phyloP scores from a whole-genome alignment of 768 basidiomycete genomes.

The Boletus patriciae region DNA sequence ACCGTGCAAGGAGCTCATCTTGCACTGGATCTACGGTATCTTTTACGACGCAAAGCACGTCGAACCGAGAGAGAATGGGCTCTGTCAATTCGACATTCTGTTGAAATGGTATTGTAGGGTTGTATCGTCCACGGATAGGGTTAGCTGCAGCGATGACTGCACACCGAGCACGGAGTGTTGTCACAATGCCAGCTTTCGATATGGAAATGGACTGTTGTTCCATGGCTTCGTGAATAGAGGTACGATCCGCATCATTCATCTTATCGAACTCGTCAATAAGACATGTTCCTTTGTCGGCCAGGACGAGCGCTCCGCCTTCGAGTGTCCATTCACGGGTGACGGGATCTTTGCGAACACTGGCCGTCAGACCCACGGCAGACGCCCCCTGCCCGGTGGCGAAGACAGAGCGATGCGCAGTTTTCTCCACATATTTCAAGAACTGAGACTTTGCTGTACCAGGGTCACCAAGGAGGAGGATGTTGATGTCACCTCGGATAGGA shows the following conservation, averaged over 20 bases:
- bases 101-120: conserved; percentile 96
- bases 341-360: conserved; percentile 98
- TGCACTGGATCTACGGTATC: conserved; percentile 95
- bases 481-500: conserved; percentile 96
- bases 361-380: conserved; percentile 96
- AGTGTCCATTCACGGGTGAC: conserved; percentile 98
- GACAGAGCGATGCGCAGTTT: conserved; percentile 96
- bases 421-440: conserved; percentile 98
- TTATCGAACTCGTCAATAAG: conserved; percentile 99
- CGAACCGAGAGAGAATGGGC: conserved; percentile 96
- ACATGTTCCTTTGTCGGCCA: conserved; percentile 97
- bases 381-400: conserved; percentile 99
- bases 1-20: conserved; percentile 94
- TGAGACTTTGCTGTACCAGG: conserved; percentile 99
- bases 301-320: conserved; percentile 96
- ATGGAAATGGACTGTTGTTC: conserved; percentile 99
- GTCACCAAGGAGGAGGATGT: conserved; percentile 92
- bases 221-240: conserved; percentile 99
- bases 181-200: conserved; percentile 98
- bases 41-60: conserved; percentile 97
- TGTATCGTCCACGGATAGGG: conserved; percentile 95
- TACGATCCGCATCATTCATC: conserved; percentile 98
- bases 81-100: conserved; percentile 99
- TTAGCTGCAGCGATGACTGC: conserved; percentile 98
- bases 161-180: conserved; percentile 96